Base-by-base conservation (phyloP, 2,329 filamentous ascomycete genomes). In the Septoria linicola region DNA sequence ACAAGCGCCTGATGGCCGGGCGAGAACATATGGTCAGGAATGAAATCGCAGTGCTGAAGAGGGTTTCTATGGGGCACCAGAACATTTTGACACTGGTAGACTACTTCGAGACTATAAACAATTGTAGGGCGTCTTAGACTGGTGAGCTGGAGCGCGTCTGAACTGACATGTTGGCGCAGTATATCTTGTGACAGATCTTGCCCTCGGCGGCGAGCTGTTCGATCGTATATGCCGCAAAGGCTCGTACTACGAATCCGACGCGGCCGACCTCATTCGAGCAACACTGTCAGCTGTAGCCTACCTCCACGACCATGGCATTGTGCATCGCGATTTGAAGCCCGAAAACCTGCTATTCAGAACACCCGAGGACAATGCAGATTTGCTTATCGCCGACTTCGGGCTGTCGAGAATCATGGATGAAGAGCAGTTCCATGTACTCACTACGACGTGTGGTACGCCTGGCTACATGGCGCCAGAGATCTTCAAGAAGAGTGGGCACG, bases 81-180 rank as follows among this genome's bases (percentile, higher is more conserved):
- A 99, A 99, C 69, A 97, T 99, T 69, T 76, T 99, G 55, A 99
- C 93, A 1, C 80, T 99, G 53, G 93, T 97, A 64, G 93, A 99
- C 76, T 99, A 97, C 73, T 99, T 99, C 68, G 93, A 99, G 76
- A 99, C 93, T 5, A 95, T 96, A 88, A 97, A 99, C 76, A 99
- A 99, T 73, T 81, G 83, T 85, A 51, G 78, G 64, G 11, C 13
- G 34, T 16, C 11, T 13, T 2, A 25, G 13, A 44, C 14, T 14
- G 37, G 10, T 16, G 13, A 16, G 6, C 11, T 19, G 17, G 11
- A 5, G 27, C 11, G 20, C 10, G 16, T 34, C 1, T 3, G 8
- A 27, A 30, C 59, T 56, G 41, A 58, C 19, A 21, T 42, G 4
- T 27, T 42, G 4, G 3, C 34, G 30, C 41, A 84, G 82, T 99